Evolutionary conservation across 2,329 filamentous ascomycete genomes (phyloP), one percentile per base, ranked within the genome.

Genomic region (Claviceps monticola): DNA sequence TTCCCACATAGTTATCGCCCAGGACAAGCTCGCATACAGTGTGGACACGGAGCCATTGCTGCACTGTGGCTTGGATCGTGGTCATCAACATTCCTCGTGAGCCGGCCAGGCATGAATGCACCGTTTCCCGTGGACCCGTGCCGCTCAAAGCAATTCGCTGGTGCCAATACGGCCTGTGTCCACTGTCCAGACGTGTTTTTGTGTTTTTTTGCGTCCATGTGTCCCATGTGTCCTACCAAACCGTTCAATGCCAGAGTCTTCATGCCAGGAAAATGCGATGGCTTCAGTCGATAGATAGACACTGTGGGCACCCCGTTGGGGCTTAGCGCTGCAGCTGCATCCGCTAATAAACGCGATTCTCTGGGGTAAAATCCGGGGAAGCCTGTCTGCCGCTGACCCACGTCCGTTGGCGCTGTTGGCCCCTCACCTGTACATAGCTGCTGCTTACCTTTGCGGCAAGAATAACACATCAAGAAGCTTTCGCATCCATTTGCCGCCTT

Each of bases 321-420:
- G 46, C 16, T 41, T 50, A 46, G 54, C 55, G 54, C 39, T 26
- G 16, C 26, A 14, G 39, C 51, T 55, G 51, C 46, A 51, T 51
- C 54, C 53, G 51, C 57, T 55, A 54, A 21, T 48, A 34, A 29
- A 34, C 34, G 51, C 50, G 53, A 54, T 53, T 49, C 50, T 54
- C 57, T 52, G 58, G 58, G 58, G 57, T 56, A 55, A 52, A 60
- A 57, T 59, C 58, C 54, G 58, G 58, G 58, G 58, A 60, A 60
- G 56, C 58, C 54, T 54, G 54, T 56, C 55, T 17, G 43, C 56
- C 53, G 29, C 38, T n/a, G 54, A 52, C 56, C 58, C 56, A 55
- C 55, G 29, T 4, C 9, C 46, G 52, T 43, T 39, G 46, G 29
- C 47, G 42, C 48, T 36, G 26, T 37, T 37, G 26, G 8, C 8